A percentile compares a stretch with the other conserved stretches of the same genome.
Evolutionary conservation across 2,329 filamentous ascomycete species (phyloP).

Genomic region (Pestalotiopsis sp.): DNA sequence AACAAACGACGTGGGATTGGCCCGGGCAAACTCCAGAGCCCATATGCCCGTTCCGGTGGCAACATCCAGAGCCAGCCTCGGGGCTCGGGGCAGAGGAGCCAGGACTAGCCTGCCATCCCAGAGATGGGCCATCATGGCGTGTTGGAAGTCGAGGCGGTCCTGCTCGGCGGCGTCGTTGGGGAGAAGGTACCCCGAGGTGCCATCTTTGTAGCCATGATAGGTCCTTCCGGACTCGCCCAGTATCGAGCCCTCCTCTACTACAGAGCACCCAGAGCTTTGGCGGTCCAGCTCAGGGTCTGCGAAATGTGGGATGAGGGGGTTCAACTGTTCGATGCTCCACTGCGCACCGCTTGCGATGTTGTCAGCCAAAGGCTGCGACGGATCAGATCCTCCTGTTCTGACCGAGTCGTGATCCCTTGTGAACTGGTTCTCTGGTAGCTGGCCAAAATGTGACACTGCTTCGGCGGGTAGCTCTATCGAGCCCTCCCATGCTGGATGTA

Average conservation of each 20-base stretch:
- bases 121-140: slow-evolving; percentile 8
- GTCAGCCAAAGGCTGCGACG: background rate
- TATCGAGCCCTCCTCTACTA: background rate
- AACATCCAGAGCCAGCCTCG: slow-evolving; percentile 3
- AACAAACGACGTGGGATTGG: slow-evolving; percentile 13
- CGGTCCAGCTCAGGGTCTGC: slow-evolving; percentile 4
- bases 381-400: background rate
- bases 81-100: slow-evolving; percentile 2
- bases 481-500: background rate
- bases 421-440: slow-evolving; percentile 3
- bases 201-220: slow-evolving; percentile 12
- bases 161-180: slow-evolving; percentile 11
- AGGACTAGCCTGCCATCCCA: slow-evolving; percentile 8
- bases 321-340: slow-evolving; percentile 5
- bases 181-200: background rate
- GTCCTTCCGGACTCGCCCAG: slow-evolving; percentile 7
- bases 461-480: background rate
- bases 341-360: background rate
- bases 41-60: slow-evolving; percentile 10
- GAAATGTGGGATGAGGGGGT: slow-evolving; percentile 4
- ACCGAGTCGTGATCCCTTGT: background rate
- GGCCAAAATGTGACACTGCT: slow-evolving; percentile 1
- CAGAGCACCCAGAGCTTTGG: background rate
- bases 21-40: slow-evolving; percentile 10
- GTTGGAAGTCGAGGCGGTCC: slow-evolving; percentile 12